Evolutionary conservation across 2,329 filamentous ascomycete genomes (phyloP).

Genomic region (Furcasterigmium furcatum): DNA sequence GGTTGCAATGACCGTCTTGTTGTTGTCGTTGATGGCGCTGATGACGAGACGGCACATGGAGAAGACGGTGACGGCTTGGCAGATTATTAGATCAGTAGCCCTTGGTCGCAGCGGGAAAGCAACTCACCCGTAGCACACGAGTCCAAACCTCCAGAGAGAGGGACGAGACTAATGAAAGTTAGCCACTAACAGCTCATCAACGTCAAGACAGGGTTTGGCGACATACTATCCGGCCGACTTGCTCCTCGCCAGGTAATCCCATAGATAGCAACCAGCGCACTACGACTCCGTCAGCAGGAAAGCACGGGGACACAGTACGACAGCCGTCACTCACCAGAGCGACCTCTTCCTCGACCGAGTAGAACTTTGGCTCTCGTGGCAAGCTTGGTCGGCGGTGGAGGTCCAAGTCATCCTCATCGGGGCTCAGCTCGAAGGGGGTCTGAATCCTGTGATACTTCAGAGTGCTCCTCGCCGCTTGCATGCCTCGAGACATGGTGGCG

Average conservation of each 20-base stretch:
- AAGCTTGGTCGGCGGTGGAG: constrained; percentile 35
- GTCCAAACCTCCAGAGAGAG: constrained; percentile 55
- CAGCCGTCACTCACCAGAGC: constrained; percentile 30
- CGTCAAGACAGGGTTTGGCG: neutral
- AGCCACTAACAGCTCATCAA: too few species aligned
- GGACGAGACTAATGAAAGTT: constrained; percentile 24
- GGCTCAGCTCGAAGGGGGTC: constrained; percentile 26
- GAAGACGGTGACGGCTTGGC: constrained; percentile 31
- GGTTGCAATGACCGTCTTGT: constrained; percentile 29
- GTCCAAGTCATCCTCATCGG: constrained; percentile 33
- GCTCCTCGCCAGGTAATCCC: constrained; percentile 56
- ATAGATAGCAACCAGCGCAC: constrained; percentile 64
- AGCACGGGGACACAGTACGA: too few species aligned
- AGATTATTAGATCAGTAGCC: constrained; percentile 22
- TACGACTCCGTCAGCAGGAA: neutral
- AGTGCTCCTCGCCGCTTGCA: constrained; percentile 51
- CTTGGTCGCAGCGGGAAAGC: constrained; percentile 36
- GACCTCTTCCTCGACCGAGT: constrained; percentile 65
- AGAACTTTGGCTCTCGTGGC: constrained; percentile 45
- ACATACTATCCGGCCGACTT: constrained; percentile 38
- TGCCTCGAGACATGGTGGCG: constrained; percentile 49
- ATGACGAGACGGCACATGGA: constrained; percentile 55
- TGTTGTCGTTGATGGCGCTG: constrained; percentile 41
- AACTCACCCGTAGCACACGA: constrained; percentile 44
- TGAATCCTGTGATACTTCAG: constrained; percentile 43